phyloP scores from a whole-genome alignment of 306 rosid genomes.

The Lablab purpureus region DNA sequence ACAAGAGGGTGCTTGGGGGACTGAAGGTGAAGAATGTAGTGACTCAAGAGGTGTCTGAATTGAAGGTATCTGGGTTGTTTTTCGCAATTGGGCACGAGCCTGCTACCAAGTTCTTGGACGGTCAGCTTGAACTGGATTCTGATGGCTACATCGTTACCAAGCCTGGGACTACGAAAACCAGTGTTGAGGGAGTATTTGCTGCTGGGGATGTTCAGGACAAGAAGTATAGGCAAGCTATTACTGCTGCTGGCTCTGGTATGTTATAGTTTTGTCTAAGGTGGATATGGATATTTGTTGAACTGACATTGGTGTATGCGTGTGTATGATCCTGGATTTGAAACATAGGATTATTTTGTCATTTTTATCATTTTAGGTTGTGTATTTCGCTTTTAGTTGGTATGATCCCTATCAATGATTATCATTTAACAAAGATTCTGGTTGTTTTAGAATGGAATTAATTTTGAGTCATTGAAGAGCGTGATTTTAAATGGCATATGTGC shows the following conservation, averaged over 20 bases:
- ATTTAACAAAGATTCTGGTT: not conserved
- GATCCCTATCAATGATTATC: not conserved
- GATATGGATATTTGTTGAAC: not conserved
- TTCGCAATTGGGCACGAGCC: conserved; percentile 94
- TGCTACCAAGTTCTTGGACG: conserved; percentile 79
- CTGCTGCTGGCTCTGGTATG: conserved; percentile 86
- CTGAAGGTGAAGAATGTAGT: conserved; percentile 71
- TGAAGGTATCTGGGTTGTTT: conserved; percentile 80
- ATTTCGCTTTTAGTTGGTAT: not conserved
- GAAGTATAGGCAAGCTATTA: conserved; percentile 94
- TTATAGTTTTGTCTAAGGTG: not conserved
- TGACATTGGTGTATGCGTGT: conserved; percentile 1
- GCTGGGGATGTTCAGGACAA: conserved; percentile 97
- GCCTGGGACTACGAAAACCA: conserved; percentile 74
- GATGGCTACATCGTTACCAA: conserved; percentile 72
- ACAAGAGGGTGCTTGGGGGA: conserved; percentile 62
- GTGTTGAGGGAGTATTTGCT: conserved; percentile 81
- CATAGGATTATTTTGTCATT: not conserved
- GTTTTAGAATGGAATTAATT: not conserved
- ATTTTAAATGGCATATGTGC: not conserved
- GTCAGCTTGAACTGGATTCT: conserved; percentile 71
- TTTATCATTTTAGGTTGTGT: not conserved
- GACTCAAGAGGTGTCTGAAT: conserved; percentile 60
- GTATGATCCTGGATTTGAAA: conserved; percentile 18
- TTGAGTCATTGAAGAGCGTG: not conserved